These are phyloP conservation scores for Hypoxylon fuscum DNA, from an alignment of 495 filamentous ascomycete species.

Conservation along the genomic window DNA sequence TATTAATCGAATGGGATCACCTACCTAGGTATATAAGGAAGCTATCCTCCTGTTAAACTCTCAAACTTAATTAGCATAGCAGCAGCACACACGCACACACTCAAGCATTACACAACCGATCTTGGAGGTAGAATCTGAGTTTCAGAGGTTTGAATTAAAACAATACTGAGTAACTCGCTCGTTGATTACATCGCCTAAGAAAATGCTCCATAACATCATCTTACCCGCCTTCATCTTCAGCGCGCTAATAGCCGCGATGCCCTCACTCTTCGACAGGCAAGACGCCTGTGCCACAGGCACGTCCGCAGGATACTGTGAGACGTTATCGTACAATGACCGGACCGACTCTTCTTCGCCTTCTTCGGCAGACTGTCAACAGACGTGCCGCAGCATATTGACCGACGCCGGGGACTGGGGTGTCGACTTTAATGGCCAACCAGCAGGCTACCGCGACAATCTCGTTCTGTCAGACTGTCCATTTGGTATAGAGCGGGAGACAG, in stretches of 20 bases:
- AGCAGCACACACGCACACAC: too few relatives aligned
- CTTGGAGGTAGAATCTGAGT: too few relatives aligned
- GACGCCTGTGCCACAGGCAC: slow-evolving; percentile 31
- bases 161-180: too few relatives aligned
- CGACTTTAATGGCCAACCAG: slow-evolving; percentile 27
- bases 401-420: slow-evolving; percentile 38
- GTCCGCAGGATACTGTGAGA: slow-evolving; percentile 31
- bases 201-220: slow-evolving; percentile 17
- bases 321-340: slow-evolving; percentile 32
- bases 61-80: too few relatives aligned
- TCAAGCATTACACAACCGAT: too few relatives aligned
- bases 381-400: slow-evolving; percentile 24
- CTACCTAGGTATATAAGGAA: too few relatives aligned
- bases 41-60: too few relatives aligned
- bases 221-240: slow-evolving; percentile 12
- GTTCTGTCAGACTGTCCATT: slow-evolving; percentile 19
- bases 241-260: neutral
- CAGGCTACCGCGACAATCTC: slow-evolving; percentile 26
- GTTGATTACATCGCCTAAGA: neutral
- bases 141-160: too few relatives aligned
- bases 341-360: slow-evolving; percentile 5
- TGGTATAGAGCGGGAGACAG: slow-evolving; percentile 21
- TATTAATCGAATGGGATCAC: too few relatives aligned
- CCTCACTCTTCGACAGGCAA: slow-evolving; percentile 1
- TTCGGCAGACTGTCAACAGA: slow-evolving; percentile 24